Base-by-base conservation (phyloP, 1,284 basidiomycete species). In the Marasmius tenuissimus region DNA sequence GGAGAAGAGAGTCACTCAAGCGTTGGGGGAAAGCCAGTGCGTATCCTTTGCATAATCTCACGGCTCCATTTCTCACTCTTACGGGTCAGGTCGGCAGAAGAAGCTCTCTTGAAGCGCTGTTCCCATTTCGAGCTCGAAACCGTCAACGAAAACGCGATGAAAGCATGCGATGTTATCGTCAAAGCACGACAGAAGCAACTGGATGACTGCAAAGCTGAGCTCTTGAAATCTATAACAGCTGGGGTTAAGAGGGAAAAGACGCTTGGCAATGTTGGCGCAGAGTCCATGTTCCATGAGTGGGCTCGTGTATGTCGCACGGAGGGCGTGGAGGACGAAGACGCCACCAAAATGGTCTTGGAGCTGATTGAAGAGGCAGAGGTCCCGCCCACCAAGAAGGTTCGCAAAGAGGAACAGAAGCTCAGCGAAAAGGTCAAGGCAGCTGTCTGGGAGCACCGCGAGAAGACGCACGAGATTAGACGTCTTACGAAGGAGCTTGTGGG, bases 81-180 rank as follows among this genome's bases (percentile, higher is more conserved):
- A 6, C 51, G 27, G 54, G 56, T 60, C 63, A 92, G 91, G 68
- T 87, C 92, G 61, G 93, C 94, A 0, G 93, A 96, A 72, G 94
- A 97, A 77, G 95, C 95, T 0, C 81, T 97, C 3, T 81, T 97
- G 60, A 97, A 97, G 72, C 90, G 94, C 35, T 96, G 94, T 72
- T 96, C 95, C 8, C 95, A 97, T 73, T 97, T 97, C 74, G 92
- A 94, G 70, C 84, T 96, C 45, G 92, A 96, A 61, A 84, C 87
- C 20, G 86, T 83, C 58, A 86, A 84, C 66, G 87, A 89, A 64
- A 92, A 92, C 59, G 81, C 94, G 1, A 91, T 92, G 84, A 93
- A 92, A 71, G 94, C 94, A 4, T 98, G 95, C 74, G 92, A 97
- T 68, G 87, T 94, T 68, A 97, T 98, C 67, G 90, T 96, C 57